Percentiles rank a stretch among this genome's conserved stretches.
phyloP scores from a whole-genome alignment of 1,284 basidiomycete species.

The Ustilago bromivora region DNA sequence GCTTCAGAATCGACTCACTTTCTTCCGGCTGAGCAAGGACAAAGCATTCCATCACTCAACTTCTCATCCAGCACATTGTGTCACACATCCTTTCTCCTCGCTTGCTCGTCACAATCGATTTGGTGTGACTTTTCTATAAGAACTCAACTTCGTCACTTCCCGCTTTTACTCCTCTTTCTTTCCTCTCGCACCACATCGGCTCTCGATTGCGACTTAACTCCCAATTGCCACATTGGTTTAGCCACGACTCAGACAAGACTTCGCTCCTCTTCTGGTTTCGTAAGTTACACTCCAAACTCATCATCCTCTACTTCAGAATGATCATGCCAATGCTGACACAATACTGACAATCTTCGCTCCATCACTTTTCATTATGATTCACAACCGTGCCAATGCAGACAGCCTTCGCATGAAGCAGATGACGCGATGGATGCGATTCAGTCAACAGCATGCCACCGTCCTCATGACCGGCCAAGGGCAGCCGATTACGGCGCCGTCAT shows the following conservation, averaged over 20 bases:
- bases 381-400: neutral
- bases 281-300: neutral
- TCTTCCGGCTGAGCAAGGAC: constrained; percentile 3
- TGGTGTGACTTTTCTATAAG: neutral
- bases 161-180: neutral
- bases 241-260: neutral
- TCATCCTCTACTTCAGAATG: neutral
- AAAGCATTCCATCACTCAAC: neutral
- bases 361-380: neutral
- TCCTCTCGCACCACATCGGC: neutral
- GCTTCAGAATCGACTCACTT: neutral
- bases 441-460: constrained; percentile 1
- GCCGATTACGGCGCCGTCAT: constrained; percentile 26
- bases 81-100: neutral
- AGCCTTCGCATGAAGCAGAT: neutral
- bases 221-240: neutral
- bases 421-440: constrained; percentile 6
- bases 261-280: neutral
- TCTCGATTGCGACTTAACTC: neutral
- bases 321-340: neutral
- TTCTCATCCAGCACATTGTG: neutral
- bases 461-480: neutral
- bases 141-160: neutral
- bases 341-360: neutral
- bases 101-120: neutral